A percentile compares a stretch with the other conserved stretches of the same genome.
Conservation (phyloP, 163 green algal genomes). For the Scenedesmus sp. region DNA sequence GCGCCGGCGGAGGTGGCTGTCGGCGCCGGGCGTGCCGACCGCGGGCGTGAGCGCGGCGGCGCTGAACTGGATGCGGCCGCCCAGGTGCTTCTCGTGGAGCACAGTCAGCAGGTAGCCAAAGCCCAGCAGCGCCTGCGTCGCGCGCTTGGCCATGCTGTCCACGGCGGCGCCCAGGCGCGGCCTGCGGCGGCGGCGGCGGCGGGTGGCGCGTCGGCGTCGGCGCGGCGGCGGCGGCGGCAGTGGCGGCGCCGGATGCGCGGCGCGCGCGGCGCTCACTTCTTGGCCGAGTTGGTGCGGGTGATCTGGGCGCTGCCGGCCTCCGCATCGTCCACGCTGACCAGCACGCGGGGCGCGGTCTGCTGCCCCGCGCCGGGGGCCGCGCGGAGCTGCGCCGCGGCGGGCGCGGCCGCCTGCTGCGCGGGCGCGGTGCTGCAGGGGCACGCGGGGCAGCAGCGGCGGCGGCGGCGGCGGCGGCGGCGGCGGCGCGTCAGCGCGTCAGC, state of each 20-base stretch:
- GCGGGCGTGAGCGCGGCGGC: neutral
- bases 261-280: slow-evolving; percentile 22
- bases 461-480: no score
- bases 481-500: no score
- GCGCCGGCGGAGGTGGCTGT: slow-evolving; percentile 1
- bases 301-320: slow-evolving; percentile 11
- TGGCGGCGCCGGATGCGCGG: neutral
- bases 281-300: slow-evolving; percentile 11
- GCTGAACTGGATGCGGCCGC: slow-evolving; percentile 9
- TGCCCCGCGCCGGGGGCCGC: neutral
- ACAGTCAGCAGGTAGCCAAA: slow-evolving; percentile 40
- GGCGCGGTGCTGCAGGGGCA: neutral
- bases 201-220: no score
- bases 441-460: neutral
- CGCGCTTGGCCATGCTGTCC: no score
- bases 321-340: slow-evolving; percentile 36
- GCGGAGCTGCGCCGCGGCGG: no score
- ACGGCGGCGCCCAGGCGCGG: no score
- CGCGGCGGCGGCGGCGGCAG: neutral
- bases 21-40: neutral
- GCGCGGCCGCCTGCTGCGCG: no score
- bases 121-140: slow-evolving; percentile 16
- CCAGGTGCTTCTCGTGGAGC: slow-evolving; percentile 30
- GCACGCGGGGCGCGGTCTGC: slow-evolving; percentile 18
- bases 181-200: no score